Evolutionary conservation across 1,284 basidiomycete species (phyloP), one percentile per base, ranked within the genome.

Genomic region (Laetiporus sulphureus): DNA sequence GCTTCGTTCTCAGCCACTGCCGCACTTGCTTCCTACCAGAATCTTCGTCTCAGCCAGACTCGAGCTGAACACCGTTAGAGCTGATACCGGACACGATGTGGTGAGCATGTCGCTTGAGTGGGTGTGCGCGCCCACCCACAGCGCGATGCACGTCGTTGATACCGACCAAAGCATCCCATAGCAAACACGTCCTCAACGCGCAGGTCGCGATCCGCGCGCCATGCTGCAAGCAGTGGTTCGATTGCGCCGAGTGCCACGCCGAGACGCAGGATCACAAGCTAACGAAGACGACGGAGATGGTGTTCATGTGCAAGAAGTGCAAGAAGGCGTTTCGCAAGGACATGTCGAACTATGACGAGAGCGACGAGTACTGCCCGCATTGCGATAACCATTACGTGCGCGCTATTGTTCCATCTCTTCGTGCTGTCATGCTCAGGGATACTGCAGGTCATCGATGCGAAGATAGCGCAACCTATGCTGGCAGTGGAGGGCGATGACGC

Each of bases 341-440:
- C 62, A 91, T 97, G 84, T 53, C 72, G 0, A 67, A 64, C 21
- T 98, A 91, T 59, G 96, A 99, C 57, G 92, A 96, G 61, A 89
- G 89, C 51, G 95, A 99, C 61, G 95, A 99, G 66, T 98, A 84
- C 63, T 99, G 96, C 60, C 95, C 96, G 0, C 87, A 97, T 65
- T 98, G 95, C 61, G 93, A 96, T 63, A 98, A 99, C 60, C 91
- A 94, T 60, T 98, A 93, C 63, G 94, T 95, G 62, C 56, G 86
- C 72, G 15, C 16, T 11, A n/a, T 5, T 29, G n/a, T 12, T 22
- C 21, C 7, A 2, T 18, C 35, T 39, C 5, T 20, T 23, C 34
- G 5, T 23, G 8, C 10, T 21, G 33, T 13, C 8, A 8, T 7
- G 8, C 33, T 19, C 15, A 32, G 18, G 12, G 6, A 10, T 32